phyloP scores from a whole-genome alignment of 495 filamentous ascomycete genomes.

The Copromyces sp. region DNA sequence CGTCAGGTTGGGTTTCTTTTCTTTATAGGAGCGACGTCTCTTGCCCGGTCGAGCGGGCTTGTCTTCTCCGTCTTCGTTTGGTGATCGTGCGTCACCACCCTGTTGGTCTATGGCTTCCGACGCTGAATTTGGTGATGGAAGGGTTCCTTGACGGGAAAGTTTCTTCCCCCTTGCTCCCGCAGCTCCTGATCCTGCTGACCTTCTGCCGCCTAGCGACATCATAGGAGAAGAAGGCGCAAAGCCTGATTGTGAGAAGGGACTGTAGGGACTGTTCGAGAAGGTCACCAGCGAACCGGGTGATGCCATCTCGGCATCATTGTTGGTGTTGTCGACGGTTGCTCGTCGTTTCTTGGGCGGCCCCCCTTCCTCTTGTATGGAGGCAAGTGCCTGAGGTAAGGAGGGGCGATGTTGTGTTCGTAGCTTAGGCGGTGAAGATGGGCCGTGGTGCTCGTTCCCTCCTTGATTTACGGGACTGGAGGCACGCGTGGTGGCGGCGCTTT shows the following conservation, averaged over 20 bases:
- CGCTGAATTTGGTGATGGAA: neutral
- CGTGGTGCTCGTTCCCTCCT: slow-evolving; percentile 21
- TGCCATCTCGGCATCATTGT: neutral
- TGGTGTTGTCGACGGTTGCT: neutral
- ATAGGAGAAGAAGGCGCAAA: neutral
- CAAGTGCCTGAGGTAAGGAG: neutral
- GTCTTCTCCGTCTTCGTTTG: neutral
- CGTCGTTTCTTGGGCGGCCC: neutral
- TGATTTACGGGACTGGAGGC: slow-evolving; percentile 43
- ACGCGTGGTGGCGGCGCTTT: slow-evolving; percentile 46
- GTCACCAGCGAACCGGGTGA: neutral
- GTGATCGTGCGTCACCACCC: neutral
- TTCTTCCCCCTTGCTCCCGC: neutral
- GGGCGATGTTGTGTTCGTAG: neutral
- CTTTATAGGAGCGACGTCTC: slow-evolving; percentile 35
- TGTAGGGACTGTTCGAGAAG: neutral
- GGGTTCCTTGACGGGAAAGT: neutral
- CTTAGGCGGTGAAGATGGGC: neutral
- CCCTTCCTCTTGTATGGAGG: neutral
- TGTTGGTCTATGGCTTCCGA: neutral
- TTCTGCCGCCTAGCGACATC: neutral
- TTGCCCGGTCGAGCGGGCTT: neutral
- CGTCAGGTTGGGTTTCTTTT: slow-evolving; percentile 50
- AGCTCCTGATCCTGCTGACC: neutral
- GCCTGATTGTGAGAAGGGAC: neutral